Evolutionary conservation across 1,284 basidiomycete species (phyloP), one percentile per base, ranked within the genome.

Genomic region (Sanghuangporus baumii): DNA sequence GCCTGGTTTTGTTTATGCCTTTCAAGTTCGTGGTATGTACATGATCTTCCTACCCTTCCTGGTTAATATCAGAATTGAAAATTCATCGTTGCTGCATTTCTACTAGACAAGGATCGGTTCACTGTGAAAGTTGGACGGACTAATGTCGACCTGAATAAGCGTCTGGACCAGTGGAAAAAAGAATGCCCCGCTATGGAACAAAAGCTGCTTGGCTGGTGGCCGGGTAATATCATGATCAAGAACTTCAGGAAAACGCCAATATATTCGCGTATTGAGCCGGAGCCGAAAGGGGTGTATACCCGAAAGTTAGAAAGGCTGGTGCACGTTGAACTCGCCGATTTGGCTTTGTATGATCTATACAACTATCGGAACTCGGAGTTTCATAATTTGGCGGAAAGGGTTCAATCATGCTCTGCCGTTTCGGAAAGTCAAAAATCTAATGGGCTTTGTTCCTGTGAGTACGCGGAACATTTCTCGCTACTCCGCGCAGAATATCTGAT

Each of bases 1-100:
- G 18, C 73, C 78, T 2, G 90, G 90, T 0, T 91, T 89, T 67
- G 91, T 93, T 55, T 93, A 93, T 66, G 81, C 85, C 0, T 90
- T 87, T 69, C 86, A 91, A 72, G 87, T 92, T 62, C 79, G 82
- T 70, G 86, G 88, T 88, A 70, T 38, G 71, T 62, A 31, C 18
- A 57, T 31, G 26, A 31, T 31, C 26, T 31, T 26, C 41, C 18
- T 43, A 12, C 5, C 41, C 6, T 43, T 43, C 18, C 41, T 43
- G 14, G 34, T n/a, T 40, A 51, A 55, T 55, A 66, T 23, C 69
- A 71, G 72, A 78, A 67, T 64, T 74, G 43, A 69, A 71, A 12
- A 51, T 23, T 12, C 48, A 43, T 43, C 41, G 41, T 43, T 18
- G n/a, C 12, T 3, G 41, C 66, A 69, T 38, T 69, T 3, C 26